phyloP scores from a whole-genome alignment of 352 stramenopile genomes.

The Pythium scleroteichum region DNA sequence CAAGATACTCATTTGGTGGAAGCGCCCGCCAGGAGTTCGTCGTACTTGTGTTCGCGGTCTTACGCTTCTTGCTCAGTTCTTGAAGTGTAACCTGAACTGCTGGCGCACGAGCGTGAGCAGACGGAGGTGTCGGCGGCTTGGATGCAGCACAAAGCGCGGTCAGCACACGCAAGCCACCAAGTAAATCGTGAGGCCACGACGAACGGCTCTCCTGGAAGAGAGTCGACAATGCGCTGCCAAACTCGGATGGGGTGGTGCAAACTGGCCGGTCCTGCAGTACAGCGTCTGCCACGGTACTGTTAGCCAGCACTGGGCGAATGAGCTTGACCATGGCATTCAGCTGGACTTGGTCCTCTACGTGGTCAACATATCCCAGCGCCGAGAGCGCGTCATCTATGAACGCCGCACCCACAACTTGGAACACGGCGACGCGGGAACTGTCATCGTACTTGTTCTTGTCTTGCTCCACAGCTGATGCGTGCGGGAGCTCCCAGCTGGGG shows the following conservation, averaged over 20 bases:
- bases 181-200: constrained; percentile 41
- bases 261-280: constrained; percentile 14
- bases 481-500: constrained; percentile 11
- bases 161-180: constrained; percentile 49
- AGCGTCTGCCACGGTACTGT: constrained; percentile 37
- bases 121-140: constrained; percentile 5
- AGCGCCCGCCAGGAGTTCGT: constrained; percentile 22
- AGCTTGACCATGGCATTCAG: constrained; percentile 72
- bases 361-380: constrained; percentile 55
- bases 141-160: constrained; percentile 42
- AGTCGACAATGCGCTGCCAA: constrained; percentile 16
- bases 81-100: constrained; percentile 48
- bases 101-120: constrained; percentile 7
- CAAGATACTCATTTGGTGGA: constrained; percentile 53
- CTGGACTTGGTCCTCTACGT: constrained; percentile 40
- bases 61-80: constrained; percentile 43
- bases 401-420: constrained; percentile 50
- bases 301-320: constrained; percentile 49
- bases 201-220: constrained; percentile 19
- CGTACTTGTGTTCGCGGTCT: not conserved
- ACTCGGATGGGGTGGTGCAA: constrained; percentile 1
- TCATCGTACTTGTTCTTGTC: constrained; percentile 12
- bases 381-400: constrained; percentile 64
- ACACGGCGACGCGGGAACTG: constrained; percentile 30
- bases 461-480: not conserved